These are phyloP conservation scores for Neurospora sp. DNA, from an alignment of 495 filamentous ascomycete species.

Conservation along the genomic window DNA sequence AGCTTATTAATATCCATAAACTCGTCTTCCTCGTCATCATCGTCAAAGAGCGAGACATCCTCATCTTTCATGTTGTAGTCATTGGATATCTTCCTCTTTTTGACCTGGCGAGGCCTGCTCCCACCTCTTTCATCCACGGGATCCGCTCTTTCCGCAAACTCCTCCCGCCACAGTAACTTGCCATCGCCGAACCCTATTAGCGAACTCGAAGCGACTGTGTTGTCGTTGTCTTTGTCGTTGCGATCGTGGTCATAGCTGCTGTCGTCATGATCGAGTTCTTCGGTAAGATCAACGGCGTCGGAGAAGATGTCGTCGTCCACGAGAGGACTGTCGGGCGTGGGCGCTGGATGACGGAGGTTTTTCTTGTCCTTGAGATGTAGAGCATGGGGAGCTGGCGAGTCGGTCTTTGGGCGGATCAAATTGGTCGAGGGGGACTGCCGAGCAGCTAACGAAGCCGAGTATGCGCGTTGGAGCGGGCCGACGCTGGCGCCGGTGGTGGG, in stretches of 20 bases:
- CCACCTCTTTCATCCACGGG: slow-evolving; percentile 5
- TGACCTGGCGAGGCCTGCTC: neutral
- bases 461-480: slow-evolving; percentile 25
- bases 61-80: slow-evolving; percentile 22
- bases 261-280: slow-evolving; percentile 33
- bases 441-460: slow-evolving; percentile 18
- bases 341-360: neutral
- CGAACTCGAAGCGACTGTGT: slow-evolving; percentile 28
- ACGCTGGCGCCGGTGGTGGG: slow-evolving; percentile 17
- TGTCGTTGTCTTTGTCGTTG: slow-evolving; percentile 7
- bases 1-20: slow-evolving; percentile 28
- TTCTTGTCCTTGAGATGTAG: neutral
- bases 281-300: slow-evolving; percentile 65
- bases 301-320: slow-evolving; percentile 19
- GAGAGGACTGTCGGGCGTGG: neutral
- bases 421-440: slow-evolving; percentile 1
- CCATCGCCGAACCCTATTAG: slow-evolving; percentile 31
- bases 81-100: slow-evolving; percentile 49
- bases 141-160: slow-evolving; percentile 29
- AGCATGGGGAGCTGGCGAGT: neutral
- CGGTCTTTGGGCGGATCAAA: neutral
- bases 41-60: neutral
- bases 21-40: slow-evolving; percentile 15
- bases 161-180: slow-evolving; percentile 49
- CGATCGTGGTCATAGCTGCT: neutral